A percentile compares a stretch with the other conserved stretches of the same genome.
Conservation (phyloP, 257 asterid species). For the Solanum sitiens region DNA sequence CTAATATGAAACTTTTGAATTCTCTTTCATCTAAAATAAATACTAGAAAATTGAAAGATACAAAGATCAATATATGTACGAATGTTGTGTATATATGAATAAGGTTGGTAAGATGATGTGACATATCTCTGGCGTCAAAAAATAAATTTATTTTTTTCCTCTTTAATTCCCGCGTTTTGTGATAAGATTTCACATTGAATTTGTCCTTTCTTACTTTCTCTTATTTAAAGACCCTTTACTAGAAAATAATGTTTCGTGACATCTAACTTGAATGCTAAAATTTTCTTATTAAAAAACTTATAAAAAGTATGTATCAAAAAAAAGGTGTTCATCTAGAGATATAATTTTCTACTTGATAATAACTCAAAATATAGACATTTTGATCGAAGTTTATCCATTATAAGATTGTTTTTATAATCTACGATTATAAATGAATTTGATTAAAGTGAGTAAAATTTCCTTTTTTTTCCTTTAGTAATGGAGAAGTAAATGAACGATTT, state of each 20-base stretch:
- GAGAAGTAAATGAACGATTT: neutral
- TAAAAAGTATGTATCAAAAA: neutral
- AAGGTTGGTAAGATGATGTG: neutral
- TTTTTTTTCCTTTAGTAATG: neutral
- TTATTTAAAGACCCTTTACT: neutral
- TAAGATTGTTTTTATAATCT: neutral
- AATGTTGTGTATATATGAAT: neutral
- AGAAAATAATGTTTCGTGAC: neutral
- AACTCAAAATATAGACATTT: neutral
- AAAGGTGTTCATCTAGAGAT: neutral
- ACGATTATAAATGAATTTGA: neutral
- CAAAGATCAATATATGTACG: neutral
- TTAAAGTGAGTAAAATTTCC: neutral
- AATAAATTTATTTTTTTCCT: neutral
- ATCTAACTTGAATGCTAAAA: neutral
- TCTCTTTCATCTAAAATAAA: neutral
- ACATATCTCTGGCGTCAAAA: neutral
- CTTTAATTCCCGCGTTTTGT: neutral
- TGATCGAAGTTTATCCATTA: neutral
- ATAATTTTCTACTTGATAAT: neutral
- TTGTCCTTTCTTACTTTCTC: neutral
- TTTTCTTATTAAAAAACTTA: neutral
- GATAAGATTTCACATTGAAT: neutral
- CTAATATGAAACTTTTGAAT: neutral
- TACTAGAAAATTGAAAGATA: neutral